phyloP scores from a whole-genome alignment of 2,329 filamentous ascomycete species.

The Sclerotinia minor region DNA sequence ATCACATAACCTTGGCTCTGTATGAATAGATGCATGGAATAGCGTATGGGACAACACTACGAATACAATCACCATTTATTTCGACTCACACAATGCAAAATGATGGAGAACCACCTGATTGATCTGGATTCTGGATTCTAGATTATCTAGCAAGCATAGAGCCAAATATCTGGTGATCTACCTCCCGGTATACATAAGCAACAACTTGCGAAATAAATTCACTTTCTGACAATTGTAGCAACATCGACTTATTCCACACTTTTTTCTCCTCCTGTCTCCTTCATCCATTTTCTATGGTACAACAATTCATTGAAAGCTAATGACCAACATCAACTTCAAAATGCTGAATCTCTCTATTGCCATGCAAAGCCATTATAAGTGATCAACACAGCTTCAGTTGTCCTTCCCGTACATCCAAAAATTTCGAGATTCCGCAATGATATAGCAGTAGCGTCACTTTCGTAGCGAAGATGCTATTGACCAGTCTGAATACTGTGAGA shows the following conservation, averaged over 20 bases:
- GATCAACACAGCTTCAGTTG: neutral
- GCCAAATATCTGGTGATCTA: neutral
- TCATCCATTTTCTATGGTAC: neutral
- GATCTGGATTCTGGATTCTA: neutral
- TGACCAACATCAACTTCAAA: neutral
- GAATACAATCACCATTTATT: conserved; percentile 12
- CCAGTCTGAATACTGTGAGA: too few species aligned
- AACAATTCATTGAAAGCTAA: neutral
- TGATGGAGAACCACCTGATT: neutral
- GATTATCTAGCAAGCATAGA: neutral
- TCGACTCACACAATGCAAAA: neutral
- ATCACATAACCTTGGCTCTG: neutral
- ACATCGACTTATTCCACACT: neutral
- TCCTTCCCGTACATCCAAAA: neutral
- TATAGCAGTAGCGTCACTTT: neutral
- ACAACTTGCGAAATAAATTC: neutral
- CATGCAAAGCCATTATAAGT: neutral
- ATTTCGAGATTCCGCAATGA: neutral
- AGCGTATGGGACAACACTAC: neutral
- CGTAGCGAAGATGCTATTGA: neutral
- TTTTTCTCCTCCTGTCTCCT: neutral
- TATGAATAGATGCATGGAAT: conserved; percentile 21
- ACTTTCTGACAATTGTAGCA: neutral
- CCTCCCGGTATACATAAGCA: neutral
- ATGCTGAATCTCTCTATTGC: neutral